Evolutionary conservation across 2,329 filamentous ascomycete species (phyloP).

Genomic region (Ciborinia camelliae): DNA sequence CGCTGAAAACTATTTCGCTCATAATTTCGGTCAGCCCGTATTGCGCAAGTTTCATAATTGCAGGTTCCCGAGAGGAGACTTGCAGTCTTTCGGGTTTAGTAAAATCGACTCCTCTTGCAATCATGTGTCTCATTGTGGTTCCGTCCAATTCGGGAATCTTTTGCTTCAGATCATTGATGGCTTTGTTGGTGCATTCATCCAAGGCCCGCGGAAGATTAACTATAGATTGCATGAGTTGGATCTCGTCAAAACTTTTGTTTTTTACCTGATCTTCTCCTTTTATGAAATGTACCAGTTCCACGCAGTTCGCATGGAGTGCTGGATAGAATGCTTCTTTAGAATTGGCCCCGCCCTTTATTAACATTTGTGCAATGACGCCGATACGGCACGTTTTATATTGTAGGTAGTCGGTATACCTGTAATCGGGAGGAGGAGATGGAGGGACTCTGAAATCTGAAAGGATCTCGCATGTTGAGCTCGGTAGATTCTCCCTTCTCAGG

Average conservation of each 20-base stretch:
- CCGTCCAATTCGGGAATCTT: not conserved
- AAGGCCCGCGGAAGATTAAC: not conserved
- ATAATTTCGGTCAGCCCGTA: slow-evolving; percentile 21
- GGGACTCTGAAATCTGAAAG: not conserved
- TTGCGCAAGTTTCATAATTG: slow-evolving; percentile 11
- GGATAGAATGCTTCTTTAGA: not conserved
- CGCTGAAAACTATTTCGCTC: slow-evolving; percentile 4
- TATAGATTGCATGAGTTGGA: not conserved
- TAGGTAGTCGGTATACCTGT: not conserved
- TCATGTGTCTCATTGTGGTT: not conserved
- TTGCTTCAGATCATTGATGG: not conserved
- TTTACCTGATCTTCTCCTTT: not conserved
- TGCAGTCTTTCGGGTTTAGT: not conserved
- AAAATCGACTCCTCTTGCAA: not conserved
- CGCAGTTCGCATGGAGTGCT: not conserved
- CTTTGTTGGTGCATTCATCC: not conserved
- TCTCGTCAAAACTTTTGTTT: not conserved
- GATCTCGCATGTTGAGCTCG: not conserved
- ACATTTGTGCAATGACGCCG: not conserved
- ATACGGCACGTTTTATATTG: not conserved
- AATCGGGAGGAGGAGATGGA: too few species aligned
- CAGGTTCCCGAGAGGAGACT: not conserved
- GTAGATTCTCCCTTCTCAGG: slow-evolving; percentile 1
- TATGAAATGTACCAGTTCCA: not conserved
- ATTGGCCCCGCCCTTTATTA: not conserved